Percentiles rank a stretch among this genome's conserved stretches.
Evolutionary conservation across 1,284 basidiomycete genomes (phyloP).

Genomic region (Melampsora allii-populina): DNA sequence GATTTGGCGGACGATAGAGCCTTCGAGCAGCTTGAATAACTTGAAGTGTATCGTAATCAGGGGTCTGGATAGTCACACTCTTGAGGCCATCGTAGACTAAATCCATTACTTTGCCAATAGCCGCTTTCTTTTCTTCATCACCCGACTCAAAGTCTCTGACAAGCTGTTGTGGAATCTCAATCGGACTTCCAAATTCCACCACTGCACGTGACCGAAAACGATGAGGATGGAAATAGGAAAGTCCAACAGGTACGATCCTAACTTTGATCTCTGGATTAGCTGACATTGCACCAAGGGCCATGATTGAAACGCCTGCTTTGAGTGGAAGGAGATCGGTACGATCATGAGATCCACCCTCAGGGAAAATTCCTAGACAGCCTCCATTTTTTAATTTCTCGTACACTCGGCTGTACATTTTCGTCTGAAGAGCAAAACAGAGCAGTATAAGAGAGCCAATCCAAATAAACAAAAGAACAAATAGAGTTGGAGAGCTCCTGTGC

Average conservation of each 20-base stretch:
- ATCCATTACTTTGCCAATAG: constrained; percentile 83
- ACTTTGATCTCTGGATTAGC: constrained; percentile 80
- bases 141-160: constrained; percentile 89
- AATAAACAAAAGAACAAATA: background rate
- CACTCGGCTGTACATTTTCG: constrained; percentile 90
- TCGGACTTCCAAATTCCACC: constrained; percentile 89
- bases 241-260: constrained; percentile 88
- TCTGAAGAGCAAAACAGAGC: constrained; percentile 65
- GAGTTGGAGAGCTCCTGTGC: background rate
- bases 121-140: constrained; percentile 81
- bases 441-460: background rate
- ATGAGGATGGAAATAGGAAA: constrained; percentile 94
- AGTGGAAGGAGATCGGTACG: constrained; percentile 88
- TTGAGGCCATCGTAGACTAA: constrained; percentile 94
- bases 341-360: constrained; percentile 96
- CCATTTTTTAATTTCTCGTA: constrained; percentile 82
- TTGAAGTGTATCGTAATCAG: constrained; percentile 94
- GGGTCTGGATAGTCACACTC: constrained; percentile 91
- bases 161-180: constrained; percentile 80
- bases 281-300: constrained; percentile 97
- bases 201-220: constrained; percentile 92
- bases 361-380: constrained; percentile 91
- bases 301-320: constrained; percentile 92
- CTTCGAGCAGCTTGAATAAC: constrained; percentile 93
- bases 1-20: constrained; percentile 90